Base-by-base conservation (phyloP, 2,329 filamentous ascomycete genomes). In the Chrysosphaeria jannelii region DNA sequence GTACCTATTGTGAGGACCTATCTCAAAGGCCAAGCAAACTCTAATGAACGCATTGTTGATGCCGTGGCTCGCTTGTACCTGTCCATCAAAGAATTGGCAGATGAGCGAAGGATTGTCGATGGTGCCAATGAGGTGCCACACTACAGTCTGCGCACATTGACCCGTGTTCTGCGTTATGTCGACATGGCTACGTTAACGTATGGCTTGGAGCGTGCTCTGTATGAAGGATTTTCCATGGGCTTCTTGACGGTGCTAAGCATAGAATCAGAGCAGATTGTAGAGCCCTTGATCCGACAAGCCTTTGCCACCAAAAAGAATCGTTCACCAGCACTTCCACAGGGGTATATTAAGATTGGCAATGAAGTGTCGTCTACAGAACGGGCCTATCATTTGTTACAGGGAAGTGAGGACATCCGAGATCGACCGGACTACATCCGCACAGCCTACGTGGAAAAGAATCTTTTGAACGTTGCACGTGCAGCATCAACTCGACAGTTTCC, bases 221-320 rank as follows among this genome's bases (percentile, higher is more conserved):
- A 72, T 31, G 85, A 99, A 48, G 88, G 85, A 0, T 93, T 93
- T 39, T 78, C 75, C 10, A 97, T 97, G 88, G 85, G 79, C 23
- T 99, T 97, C 37, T 48, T 91, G 27, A 97, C 88, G 0, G 58
- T 91, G 5, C 53, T 99, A 8, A 68, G 81, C 36, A 59, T 63
- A 35, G 60, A 69, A 14, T 93, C 85, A 0, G 78, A 90, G 40
- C 57, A 61, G 28, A 48, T 78, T 23, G 55, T 93, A 4, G 50
- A 70, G 22, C 75, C 79, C 2, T 46, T 88, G 13, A 76, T 97
- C 25, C 27, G 64, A 1, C 64, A 64, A 32, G 62, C 72, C 7
- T 53, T 91, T 18, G 54, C 91, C 13, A 65, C 65, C 3, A 74
- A 78, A 38, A 63, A 69, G 2, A 71, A 85, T 2, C 69, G 64